Base-by-base conservation (phyloP, 2,329 filamentous ascomycete genomes). In the Aphanocladium album region DNA sequence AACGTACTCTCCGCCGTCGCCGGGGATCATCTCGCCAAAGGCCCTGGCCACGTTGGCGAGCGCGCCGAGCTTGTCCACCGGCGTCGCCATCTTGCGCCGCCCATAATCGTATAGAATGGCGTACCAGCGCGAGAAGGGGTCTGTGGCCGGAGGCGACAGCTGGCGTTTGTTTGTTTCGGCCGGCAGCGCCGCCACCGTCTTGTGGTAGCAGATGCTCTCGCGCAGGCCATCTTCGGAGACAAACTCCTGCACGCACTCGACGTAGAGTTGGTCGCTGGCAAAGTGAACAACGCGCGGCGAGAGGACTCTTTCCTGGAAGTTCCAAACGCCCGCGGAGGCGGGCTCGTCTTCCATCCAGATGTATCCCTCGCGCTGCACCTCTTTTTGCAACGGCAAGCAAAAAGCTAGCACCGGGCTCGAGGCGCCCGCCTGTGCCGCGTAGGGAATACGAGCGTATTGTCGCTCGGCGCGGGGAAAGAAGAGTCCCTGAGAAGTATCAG, bases 301-400 rank as follows among this genome's bases (percentile, higher is more conserved):
- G 2, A 60, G 33, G 5, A 60, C 58, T 12, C 58, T 50, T 14
- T 60, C 58, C 17, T 60, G 58, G 41, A 60, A 60, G 2, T 50
- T 46, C 58, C 58, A 60, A 19, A 60, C 39, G 0, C 58, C 58
- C 11, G 9, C 9, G 4, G 49, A 60, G 14, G 55, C 46, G 19
- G 58, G 58, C 12, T 60, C 58, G 14, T 60, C 43, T 14, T 19
- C 14, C 58, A 60, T 54, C 1, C 25, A 41, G 16, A 47, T 47
- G 41, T 53, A 47, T 6, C 25, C 12, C 8, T 16, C 23, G 11
- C 58, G 27, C 5, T 41, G 16, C 4, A 55, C 39, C 27, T 60
- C 58, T 11, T 60, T 60, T 27, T 5, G 41, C 19, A 60, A 41
- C 2, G 58, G 39, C 30, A 54, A 49, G 39, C 21, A 7, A 5